phyloP scores from a whole-genome alignment of 345 rosid genomes.

The Camelina sativa region DNA sequence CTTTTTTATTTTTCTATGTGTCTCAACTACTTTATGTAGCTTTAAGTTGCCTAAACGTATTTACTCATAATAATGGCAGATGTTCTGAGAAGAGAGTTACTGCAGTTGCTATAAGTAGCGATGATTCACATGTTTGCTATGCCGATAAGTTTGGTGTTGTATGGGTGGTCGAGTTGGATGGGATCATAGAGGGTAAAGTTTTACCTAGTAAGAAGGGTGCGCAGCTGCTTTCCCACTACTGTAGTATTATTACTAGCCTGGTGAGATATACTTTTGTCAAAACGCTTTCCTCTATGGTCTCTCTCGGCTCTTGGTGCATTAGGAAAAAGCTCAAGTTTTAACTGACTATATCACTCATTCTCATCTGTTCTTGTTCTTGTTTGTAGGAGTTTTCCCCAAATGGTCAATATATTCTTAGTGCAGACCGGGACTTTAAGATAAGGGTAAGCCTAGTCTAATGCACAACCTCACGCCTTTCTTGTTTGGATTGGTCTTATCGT shows the following conservation, averaged over 20 bases:
- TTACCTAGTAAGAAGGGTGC: slow-evolving; percentile 60
- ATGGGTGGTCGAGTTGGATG: slow-evolving; percentile 74
- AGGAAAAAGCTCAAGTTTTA: not conserved
- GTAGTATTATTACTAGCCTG: slow-evolving; percentile 93
- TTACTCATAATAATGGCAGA: slow-evolving; percentile 43
- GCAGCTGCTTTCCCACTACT: slow-evolving; percentile 84
- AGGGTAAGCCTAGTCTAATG: slow-evolving; percentile 60
- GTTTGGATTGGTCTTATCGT: slow-evolving; percentile 18
- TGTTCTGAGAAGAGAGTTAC: slow-evolving; percentile 91
- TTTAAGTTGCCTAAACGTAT: slow-evolving; percentile 6
- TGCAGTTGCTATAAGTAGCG: slow-evolving; percentile 73
- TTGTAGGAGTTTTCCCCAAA: slow-evolving; percentile 87
- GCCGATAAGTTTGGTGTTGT: slow-evolving; percentile 98
- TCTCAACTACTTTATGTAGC: not conserved
- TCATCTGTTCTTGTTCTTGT: slow-evolving; percentile 32
- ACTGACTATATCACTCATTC: slow-evolving; percentile 13
- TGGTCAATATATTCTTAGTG: slow-evolving; percentile 74
- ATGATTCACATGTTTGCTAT: slow-evolving; percentile 71
- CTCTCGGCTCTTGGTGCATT: not conserved
- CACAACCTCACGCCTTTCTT: slow-evolving; percentile 21
- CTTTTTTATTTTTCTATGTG: too few relatives aligned
- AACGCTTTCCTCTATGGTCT: not conserved
- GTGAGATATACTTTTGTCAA: slow-evolving; percentile 53
- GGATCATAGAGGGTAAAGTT: slow-evolving; percentile 45
- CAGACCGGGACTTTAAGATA: slow-evolving; percentile 91